Percentiles rank a stretch among this genome's conserved stretches.
These are phyloP conservation scores for Cenchrus fungigraminus DNA, from an alignment of 176 grass and related monocot genomes.

Conservation along the genomic window DNA sequence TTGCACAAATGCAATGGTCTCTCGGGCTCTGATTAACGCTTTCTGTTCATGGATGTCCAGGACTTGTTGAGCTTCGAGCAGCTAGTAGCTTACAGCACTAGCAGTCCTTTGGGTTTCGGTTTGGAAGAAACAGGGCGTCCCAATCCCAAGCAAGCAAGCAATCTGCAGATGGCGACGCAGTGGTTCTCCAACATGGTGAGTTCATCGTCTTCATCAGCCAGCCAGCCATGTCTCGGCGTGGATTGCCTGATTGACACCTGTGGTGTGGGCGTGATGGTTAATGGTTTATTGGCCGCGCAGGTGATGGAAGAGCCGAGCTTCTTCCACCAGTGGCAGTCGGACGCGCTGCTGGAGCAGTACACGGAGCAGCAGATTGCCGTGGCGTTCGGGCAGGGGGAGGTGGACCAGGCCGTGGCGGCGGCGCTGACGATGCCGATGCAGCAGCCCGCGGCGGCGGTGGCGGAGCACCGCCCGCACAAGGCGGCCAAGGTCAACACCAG, in stretches of 20 bases:
- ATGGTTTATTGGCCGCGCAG: slow-evolving; percentile 44
- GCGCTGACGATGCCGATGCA: not conserved
- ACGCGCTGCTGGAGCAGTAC: slow-evolving; percentile 68
- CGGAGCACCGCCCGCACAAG: slow-evolving; percentile 60
- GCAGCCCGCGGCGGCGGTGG: not conserved
- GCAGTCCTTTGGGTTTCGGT: slow-evolving; percentile 34
- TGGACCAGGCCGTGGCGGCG: slow-evolving; percentile 37
- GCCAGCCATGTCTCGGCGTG: not conserved
- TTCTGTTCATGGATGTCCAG: slow-evolving; percentile 30
- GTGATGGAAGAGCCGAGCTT: slow-evolving; percentile 80
- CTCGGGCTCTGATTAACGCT: not conserved
- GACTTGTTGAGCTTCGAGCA: slow-evolving; percentile 27
- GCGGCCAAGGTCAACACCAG: slow-evolving; percentile 58
- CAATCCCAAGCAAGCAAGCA: not conserved
- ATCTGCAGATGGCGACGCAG: slow-evolving; percentile 61
- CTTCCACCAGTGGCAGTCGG: slow-evolving; percentile 89
- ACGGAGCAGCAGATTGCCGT: slow-evolving; percentile 78
- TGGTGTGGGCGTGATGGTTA: not conserved
- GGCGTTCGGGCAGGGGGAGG: slow-evolving; percentile 61
- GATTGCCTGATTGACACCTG: not conserved
- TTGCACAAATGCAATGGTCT: not conserved
- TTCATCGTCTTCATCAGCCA: not conserved
- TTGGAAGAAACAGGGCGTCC: slow-evolving; percentile 5
- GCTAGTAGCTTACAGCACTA: not conserved
- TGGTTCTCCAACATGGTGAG: slow-evolving; percentile 89